A percentile compares a stretch with the other conserved stretches of the same genome.
Evolutionary conservation across 2,329 filamentous ascomycete species (phyloP).

Genomic region (Cercospora citrullina): DNA sequence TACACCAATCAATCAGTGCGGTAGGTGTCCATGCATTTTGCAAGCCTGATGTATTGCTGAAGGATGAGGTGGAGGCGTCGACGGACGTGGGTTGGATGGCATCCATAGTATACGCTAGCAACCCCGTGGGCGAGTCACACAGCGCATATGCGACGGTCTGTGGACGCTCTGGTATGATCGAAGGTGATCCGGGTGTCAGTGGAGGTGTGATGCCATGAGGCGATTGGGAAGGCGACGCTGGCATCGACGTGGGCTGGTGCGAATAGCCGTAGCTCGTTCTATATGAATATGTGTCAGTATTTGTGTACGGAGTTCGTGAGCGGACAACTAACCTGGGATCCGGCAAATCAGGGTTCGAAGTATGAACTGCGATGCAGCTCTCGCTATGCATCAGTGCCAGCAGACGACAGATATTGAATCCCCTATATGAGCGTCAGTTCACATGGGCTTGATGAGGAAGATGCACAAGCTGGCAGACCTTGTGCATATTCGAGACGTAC

Average conservation of each 20-base stretch:
- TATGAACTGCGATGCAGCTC: constrained; percentile 61
- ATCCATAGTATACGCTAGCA: constrained; percentile 56
- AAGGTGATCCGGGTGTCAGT: constrained; percentile 20
- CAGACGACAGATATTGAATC: constrained; percentile 45
- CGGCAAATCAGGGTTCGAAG: constrained; percentile 58
- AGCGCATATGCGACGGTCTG: constrained; percentile 61
- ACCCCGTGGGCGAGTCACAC: constrained; percentile 61
- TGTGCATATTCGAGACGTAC: constrained; percentile 33
- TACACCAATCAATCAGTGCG: constrained; percentile 62
- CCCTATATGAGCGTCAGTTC: constrained; percentile 36
- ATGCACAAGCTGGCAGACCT: background rate
- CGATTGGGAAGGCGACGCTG: constrained; percentile 2
- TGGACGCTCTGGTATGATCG: constrained; percentile 39
- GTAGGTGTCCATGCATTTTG: constrained; percentile 39
- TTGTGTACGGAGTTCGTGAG: background rate
- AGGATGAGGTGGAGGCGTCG: constrained; percentile 1
- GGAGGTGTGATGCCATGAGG: constrained; percentile 20
- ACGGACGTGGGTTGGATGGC: constrained; percentile 21
- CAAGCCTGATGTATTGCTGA: background rate
- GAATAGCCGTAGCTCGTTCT: constrained; percentile 26
- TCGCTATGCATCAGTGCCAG: constrained; percentile 52
- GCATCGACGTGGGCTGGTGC: constrained; percentile 16
- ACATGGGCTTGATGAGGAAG: background rate
- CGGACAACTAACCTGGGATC: constrained; percentile 44
- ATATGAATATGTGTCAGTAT: background rate